Evolutionary conservation across 306 rosid genomes (phyloP), one percentile per base, ranked within the genome.

Genomic region (Canavalia ensiformis): DNA sequence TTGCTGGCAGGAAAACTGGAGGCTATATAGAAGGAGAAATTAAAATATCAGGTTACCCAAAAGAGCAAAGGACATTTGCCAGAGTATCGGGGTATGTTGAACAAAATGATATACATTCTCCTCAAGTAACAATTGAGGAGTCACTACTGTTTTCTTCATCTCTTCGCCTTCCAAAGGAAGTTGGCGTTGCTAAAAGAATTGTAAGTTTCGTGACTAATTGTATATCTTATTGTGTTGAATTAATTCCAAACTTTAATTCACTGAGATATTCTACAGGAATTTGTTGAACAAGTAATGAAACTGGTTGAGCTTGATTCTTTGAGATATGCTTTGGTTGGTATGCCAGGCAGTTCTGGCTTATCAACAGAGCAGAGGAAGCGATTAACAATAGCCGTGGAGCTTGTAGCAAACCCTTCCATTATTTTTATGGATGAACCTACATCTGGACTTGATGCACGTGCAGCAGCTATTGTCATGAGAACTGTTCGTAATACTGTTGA

Each of bases 371-470:
- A 92, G 82, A 90, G 98, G 57, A 94, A 94, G 63, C 91, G 98
- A 57, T 83, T 94, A 72, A 94, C 98, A 39, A 92, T 94, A 55
- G 95, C 98, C 51, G 98, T 92, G 78, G 98, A 94, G 86, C 95
- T 94, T 30, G 98, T 94, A 47, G 97, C 98, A 80, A 94, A 94
- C 84, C 98, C 98, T 84, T 94, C 97, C 12, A 94, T 94, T 68
- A 92, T 94, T 80, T 94, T 94, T 42, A 94, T 94, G 98, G 98
- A 94, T 72, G 98, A 94, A 81, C 98, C 97, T 69, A 94, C 98
- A 34, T 92, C 98, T 70, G 98, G 98, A 81, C 94, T 94, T 39
- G 98, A 94, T 83, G 96, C 98, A 35, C 88, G 98, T 46, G 98
- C 98, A 37, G 98, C 98, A 7, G 97, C 98, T 34, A 94, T 92